Evolutionary conservation across 1,284 basidiomycete genomes (phyloP).

Genomic region (Trichosporon sp.): DNA sequence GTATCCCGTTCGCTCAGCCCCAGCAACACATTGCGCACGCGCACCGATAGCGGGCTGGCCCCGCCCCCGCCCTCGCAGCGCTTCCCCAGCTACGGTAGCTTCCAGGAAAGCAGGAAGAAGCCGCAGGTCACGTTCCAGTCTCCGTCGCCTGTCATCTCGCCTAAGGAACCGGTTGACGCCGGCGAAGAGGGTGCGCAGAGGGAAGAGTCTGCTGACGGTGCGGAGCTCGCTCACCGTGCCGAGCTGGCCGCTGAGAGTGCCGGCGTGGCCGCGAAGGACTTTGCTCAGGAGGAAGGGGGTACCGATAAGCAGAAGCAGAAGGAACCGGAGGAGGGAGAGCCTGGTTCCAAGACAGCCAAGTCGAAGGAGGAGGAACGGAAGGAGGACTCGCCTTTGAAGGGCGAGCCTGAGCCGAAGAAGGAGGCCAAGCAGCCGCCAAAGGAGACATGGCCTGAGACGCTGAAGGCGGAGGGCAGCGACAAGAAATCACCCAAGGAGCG

Average conservation of each 20-base stretch:
- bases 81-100: background rate
- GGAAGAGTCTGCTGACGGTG: background rate
- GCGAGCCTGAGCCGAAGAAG: too few species aligned
- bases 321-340: background rate
- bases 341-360: background rate
- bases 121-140: background rate
- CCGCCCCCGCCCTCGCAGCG: too few species aligned
- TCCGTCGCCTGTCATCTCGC: background rate
- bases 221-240: background rate
- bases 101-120: background rate
- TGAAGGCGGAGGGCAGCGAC: background rate
- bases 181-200: background rate
- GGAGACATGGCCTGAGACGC: background rate
- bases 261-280: background rate
- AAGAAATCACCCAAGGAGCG: background rate
- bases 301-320: background rate
- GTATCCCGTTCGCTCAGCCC: background rate
- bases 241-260: constrained; percentile 6
- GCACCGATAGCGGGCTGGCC: background rate
- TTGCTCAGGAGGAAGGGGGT: background rate
- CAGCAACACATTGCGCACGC: background rate
- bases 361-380: constrained; percentile 27
- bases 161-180: background rate
- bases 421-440: constrained; percentile 1
- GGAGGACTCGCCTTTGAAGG: too few species aligned